Conservation (phyloP, 805 yeast species). For the Schwanniomyces pseudopolymorphus region DNA sequence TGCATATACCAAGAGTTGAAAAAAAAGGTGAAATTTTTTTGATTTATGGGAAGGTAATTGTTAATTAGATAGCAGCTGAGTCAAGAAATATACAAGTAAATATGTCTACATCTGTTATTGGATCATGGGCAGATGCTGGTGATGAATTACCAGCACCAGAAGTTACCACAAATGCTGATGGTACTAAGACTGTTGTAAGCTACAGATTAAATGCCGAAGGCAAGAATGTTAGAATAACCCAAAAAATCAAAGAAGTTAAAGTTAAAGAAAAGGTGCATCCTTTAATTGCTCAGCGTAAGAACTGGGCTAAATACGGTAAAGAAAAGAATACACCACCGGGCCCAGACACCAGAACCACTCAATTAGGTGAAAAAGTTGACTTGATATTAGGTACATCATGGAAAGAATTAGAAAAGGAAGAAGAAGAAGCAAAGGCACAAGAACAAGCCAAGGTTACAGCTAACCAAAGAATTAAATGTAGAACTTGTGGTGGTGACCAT, state of each 20-base stretch:
- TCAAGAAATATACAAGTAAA: conserved; percentile 1
- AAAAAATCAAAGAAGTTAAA: conserved; percentile 72
- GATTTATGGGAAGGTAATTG: background rate
- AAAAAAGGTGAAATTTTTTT: conserved; percentile 4
- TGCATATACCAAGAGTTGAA: background rate
- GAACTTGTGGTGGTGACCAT: conserved; percentile 93
- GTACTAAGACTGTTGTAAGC: conserved; percentile 83
- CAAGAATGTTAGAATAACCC: conserved; percentile 83
- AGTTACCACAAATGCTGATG: conserved; percentile 77
- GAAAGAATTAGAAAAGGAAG: conserved; percentile 76
- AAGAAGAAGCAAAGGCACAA: conserved; percentile 55
- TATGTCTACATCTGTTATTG: conserved; percentile 37
- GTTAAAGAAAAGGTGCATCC: conserved; percentile 83
- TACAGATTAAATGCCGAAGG: conserved; percentile 75
- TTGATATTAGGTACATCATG: conserved; percentile 72
- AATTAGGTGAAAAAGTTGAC: conserved; percentile 79
- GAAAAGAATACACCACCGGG: conserved; percentile 75
- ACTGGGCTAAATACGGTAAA: conserved; percentile 86
- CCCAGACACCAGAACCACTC: conserved; percentile 86
- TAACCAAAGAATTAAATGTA: conserved; percentile 61
- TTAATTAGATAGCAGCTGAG: background rate
- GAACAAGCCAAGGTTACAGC: conserved; percentile 37
- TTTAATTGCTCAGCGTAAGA: conserved; percentile 80
- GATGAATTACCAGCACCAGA: conserved; percentile 75
- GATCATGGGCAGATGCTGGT: conserved; percentile 71